phyloP scores from a whole-genome alignment of 257 asterid genomes.

The Schizonepeta tenuifolia region DNA sequence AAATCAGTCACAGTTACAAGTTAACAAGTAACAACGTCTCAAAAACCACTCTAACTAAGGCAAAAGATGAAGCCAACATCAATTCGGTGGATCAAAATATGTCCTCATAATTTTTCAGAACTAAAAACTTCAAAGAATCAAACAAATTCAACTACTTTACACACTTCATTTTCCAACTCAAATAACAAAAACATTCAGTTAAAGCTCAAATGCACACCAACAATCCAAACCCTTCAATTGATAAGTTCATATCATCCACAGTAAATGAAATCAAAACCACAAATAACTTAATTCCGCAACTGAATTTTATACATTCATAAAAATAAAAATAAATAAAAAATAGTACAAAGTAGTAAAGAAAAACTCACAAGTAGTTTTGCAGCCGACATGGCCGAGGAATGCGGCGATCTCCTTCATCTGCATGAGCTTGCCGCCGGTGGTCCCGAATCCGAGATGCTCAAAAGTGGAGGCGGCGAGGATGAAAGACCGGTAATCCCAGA shows the following conservation, averaged over 20 bases:
- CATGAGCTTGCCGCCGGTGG: constrained; percentile 68
- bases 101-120: background rate
- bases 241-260: background rate
- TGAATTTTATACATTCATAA: background rate
- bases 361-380: constrained; percentile 78
- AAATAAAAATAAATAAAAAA: background rate
- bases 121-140: background rate
- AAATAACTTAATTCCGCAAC: background rate
- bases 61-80: constrained; percentile 1
- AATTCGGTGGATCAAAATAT: background rate
- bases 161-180: background rate
- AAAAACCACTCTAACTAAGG: constrained; percentile 1
- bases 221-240: constrained; percentile 20
- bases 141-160: background rate
- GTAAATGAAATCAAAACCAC: background rate
- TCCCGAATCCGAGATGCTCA: constrained; percentile 87
- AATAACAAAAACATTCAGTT: background rate
- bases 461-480: constrained; percentile 67
- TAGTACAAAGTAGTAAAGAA: no score
- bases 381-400: constrained; percentile 88
- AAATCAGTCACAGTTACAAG: background rate
- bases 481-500: constrained; percentile 83
- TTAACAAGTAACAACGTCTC: background rate
- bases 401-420: constrained; percentile 90
- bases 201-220: constrained; percentile 4